phyloP scores from a whole-genome alignment of 2,329 filamentous ascomycete species.

The Botrytis elliptica region DNA sequence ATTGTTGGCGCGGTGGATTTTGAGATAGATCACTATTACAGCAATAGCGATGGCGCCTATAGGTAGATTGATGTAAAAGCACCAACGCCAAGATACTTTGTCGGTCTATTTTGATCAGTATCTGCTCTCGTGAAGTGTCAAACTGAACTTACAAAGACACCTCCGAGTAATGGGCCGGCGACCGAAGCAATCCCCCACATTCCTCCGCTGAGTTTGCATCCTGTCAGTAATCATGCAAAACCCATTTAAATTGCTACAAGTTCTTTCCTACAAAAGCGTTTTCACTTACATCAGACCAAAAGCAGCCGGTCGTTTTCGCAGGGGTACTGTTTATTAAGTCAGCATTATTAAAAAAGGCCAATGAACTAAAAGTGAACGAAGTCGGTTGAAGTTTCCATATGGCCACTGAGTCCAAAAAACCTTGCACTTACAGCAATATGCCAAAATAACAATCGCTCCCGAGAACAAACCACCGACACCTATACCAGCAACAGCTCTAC shows the following conservation, averaged over 20 bases:
- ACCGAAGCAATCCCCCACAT: slow-evolving; percentile 38
- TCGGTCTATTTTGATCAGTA: slow-evolving; percentile 24
- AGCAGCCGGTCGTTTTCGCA: slow-evolving; percentile 35
- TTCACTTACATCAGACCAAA: slow-evolving; percentile 33
- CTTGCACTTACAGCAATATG: slow-evolving; percentile 26
- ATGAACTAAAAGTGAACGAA: neutral
- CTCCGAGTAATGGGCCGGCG: slow-evolving; percentile 39
- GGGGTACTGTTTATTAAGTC: slow-evolving; percentile 31
- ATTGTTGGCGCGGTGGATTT: slow-evolving; percentile 42
- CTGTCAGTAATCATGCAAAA: neutral
- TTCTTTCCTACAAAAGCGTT: neutral
- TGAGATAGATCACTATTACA: slow-evolving; percentile 43
- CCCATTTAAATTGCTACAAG: neutral
- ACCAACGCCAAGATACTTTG: slow-evolving; percentile 38
- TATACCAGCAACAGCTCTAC: slow-evolving; percentile 37
- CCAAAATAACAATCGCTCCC: slow-evolving; percentile 38
- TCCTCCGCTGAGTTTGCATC: slow-evolving; percentile 23
- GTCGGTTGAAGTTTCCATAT: neutral
- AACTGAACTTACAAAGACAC: slow-evolving; percentile 31
- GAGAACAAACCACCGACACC: slow-evolving; percentile 42
- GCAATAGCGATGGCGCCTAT: slow-evolving; percentile 43
- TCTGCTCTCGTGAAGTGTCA: neutral
- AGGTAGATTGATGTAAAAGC: slow-evolving; percentile 35
- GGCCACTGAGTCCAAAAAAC: neutral
- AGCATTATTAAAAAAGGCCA: slow-evolving; percentile 28